Evolutionary conservation across 2,329 filamentous ascomycete genomes (phyloP), one percentile per base, ranked within the genome.

Genomic region (Sclerotinia trifoliorum): DNA sequence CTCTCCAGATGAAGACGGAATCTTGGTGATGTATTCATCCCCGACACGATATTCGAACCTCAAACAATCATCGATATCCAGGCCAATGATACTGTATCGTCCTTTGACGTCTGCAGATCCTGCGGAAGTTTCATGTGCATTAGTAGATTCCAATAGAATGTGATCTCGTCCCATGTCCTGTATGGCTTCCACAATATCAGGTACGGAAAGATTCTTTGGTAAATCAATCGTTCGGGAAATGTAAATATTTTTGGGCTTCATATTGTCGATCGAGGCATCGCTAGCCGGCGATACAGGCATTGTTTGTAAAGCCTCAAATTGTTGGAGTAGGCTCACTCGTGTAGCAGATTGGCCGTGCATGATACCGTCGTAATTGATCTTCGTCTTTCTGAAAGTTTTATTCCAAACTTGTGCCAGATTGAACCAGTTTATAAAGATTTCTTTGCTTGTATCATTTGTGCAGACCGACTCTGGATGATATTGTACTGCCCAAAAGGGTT

Each of bases 381-480:
- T 46, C 8, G 44, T 57, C 19, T 69, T 60, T n/a, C 72, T 58
- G 39, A 42, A 58, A 15, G 48, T 62, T 42, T 62, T 65, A 69
- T 84, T 84, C 81, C 84, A 87, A 3, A 70, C 69, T 24, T 79
- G 77, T 21, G 83, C 83, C 70, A 82, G 77, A 10, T 76, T 75
- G 85, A 88, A 91, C 88, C 89, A 92, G 70, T 86, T 88, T 54
- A 77, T 77, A 44, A 91, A 80, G 29, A 91, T 76, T 29, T 79
- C 78, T 19, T 77, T 80, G 21, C 86, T 84, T 70, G 83, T 81
- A 39, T 81, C 79, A 44, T 86, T 87, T 46, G 89, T 90, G 77
- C 88, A 91, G 42, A 87, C 83, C 0, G 88, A 91, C 75, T 92
- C 89, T 0, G 89, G 89, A 74, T 92, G 89, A 73, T 90, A 91